Evolutionary conservation across 192 early-diverging fungal genomes (phyloP), one percentile per base, ranked within the genome.

Genomic region (Gamsiella multidivaricata): DNA sequence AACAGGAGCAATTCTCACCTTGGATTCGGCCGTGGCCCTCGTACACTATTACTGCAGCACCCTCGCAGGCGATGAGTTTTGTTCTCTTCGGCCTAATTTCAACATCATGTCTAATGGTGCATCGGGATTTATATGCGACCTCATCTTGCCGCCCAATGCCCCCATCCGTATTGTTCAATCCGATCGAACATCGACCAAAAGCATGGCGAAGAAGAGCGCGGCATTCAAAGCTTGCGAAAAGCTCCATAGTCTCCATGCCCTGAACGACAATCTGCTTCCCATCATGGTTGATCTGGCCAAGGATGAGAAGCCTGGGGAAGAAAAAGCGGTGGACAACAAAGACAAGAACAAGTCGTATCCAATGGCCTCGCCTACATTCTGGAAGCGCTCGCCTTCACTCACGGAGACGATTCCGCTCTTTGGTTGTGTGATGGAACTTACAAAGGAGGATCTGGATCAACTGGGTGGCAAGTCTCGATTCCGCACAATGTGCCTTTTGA

Each of bases 261-360:
- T 98, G n/a, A 86, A 93, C 62, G 91, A 96, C 45, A 78, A 90
- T 39, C 82, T 98, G 14, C 45, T 86, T 9, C 94, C 95, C 0
- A 61, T 86, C 14, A 32, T 83, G 10, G 14, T 18, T 29, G 65
- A 83, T 2, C 57, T 37, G 17, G 33, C 28, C 5, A 59, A 78
- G 10, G 69, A 82, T 8, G 60, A 72, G 5, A 25, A 54, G 14
- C 34, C 67, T 43, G 75, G 53, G 25, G 25, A 43, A 7, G 18
- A 43, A 20, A n/a, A 9, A 4, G 14, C 39, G 2, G 25, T 37
- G 0, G 54, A 69, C 42, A 47, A 51, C n/a, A 58, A 57, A 15
- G 58, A 61, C 25, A 63, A 72, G 22, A 82, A 59, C 53, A 63
- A 31, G 29, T 28, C 56, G 1, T 82, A 82, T 47, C 50, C 53